Base-by-base conservation (phyloP, 2,329 filamentous ascomycete species). In the Didymella pomorum region DNA sequence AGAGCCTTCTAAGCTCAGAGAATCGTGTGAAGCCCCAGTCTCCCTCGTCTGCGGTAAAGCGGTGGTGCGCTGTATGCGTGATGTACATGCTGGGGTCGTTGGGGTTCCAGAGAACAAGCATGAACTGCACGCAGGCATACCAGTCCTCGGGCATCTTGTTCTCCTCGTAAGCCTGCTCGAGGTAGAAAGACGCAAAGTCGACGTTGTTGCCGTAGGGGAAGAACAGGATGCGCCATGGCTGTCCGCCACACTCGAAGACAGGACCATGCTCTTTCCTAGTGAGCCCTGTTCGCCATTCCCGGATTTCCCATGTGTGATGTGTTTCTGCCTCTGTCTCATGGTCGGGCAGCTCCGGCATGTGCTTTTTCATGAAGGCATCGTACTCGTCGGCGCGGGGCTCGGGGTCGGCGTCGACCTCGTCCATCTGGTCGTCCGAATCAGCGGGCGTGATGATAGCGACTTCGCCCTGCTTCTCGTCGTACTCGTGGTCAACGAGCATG, bases 21-120 rank as follows among this genome's bases (percentile, higher is more conserved):
- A 98, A 99, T 55, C 94, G 84, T n/a, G 95, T 99, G 76, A 99
- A 99, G 1, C 95, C 95, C 95, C 95, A 99, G 71, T 99, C 95
- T 23, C 92, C 93, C 78, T 99, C 95, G 42, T 98, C 95, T 63
- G 91, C 91, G 4, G 93, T 98, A 78, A 98, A 99, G 58, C 95
- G 90, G 75, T 99, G 95, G 68, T 93, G 92, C n/a, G 95, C 95
- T 42, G 83, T 84, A 70, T 97, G 90, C 49, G 84, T 84, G 37
- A 85, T 78, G 76, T 90, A 92, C 68, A 97, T 85, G 62, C 87
- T 88, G n/a, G 95, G 94, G 70, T 97, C 92, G 72, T 94, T 92
- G 44, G 90, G 89, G 77, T 98, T 99, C 89, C 92, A 97, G 53
- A 99, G 82, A 4, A 98, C 94, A 47, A 99, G 83, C 58, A 91